phyloP scores from a whole-genome alignment of 192 early-diverging fungal species.

The Ambispora gerdemannii region DNA sequence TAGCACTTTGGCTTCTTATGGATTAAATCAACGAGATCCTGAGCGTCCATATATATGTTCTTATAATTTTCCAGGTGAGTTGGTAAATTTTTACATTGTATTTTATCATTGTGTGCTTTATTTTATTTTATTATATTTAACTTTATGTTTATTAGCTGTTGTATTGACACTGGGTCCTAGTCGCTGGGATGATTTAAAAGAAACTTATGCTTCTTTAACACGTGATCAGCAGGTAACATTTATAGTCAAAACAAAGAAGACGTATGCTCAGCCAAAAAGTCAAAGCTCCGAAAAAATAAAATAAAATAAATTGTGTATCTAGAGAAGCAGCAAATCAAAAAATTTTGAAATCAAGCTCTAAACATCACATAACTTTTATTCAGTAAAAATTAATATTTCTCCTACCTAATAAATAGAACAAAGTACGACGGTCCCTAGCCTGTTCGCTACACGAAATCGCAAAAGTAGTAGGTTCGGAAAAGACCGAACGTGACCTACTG shows the following conservation, averaged over 20 bases:
- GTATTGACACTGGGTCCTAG: slow-evolving; percentile 53
- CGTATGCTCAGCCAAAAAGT: no score
- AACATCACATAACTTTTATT: no score
- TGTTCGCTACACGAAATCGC: slow-evolving; percentile 61
- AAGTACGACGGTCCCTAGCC: slow-evolving; percentile 56
- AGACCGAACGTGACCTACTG: slow-evolving; percentile 52
- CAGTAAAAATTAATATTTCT: not conserved
- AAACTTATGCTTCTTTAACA: slow-evolving; percentile 43
- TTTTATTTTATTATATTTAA: not conserved
- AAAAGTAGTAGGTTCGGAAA: slow-evolving; percentile 49
- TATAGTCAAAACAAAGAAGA: no score
- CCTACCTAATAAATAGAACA: slow-evolving; percentile 31
- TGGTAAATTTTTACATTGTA: not conserved
- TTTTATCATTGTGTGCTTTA: not conserved
- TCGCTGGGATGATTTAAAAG: slow-evolving; percentile 57
- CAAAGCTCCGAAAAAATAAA: no score
- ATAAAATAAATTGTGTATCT: no score
- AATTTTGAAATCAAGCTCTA: no score
- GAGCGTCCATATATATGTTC: slow-evolving; percentile 55
- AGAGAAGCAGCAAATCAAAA: no score
- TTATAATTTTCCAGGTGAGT: slow-evolving; percentile 53
- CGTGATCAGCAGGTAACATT: slow-evolving; percentile 37
- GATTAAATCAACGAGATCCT: slow-evolving; percentile 45
- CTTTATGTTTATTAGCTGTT: slow-evolving; percentile 39
- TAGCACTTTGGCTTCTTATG: not conserved